Conservation (phyloP, 2,329 filamentous ascomycete species). For the Cylindrodendrum hubeiense region DNA sequence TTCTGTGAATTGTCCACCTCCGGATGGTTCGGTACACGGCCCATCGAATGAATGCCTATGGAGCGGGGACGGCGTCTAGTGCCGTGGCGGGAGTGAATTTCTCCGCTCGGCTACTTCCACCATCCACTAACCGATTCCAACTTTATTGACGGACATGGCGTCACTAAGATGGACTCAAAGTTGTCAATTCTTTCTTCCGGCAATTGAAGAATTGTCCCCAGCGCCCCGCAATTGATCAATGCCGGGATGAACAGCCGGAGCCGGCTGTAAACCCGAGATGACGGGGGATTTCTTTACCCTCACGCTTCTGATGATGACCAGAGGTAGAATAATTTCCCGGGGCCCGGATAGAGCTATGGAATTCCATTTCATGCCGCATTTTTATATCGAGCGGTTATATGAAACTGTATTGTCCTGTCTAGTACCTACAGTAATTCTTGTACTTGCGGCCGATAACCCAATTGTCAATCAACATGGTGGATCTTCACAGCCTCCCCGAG, state of each 20-base stretch:
- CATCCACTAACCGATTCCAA: not conserved
- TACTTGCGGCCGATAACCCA: not conserved
- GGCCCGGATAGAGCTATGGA: no score
- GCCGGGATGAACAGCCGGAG: not conserved
- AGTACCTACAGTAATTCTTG: not conserved
- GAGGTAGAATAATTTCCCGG: not conserved
- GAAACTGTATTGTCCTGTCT: not conserved
- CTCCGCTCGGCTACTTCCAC: not conserved
- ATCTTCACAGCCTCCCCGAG: constrained; percentile 25
- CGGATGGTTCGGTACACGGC: no score
- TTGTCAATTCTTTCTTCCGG: not conserved
- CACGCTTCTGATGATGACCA: no score
- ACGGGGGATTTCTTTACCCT: not conserved
- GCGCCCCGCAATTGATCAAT: not conserved
- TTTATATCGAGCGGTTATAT: not conserved
- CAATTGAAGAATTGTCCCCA: no score
- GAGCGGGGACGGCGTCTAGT: not conserved
- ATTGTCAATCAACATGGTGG: constrained; percentile 17
- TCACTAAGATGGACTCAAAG: no score
- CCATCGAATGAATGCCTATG: no score
- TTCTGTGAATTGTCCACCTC: no score
- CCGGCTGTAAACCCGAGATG: not conserved
- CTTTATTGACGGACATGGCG: no score
- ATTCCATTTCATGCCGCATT: not conserved
- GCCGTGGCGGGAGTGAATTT: constrained; percentile 13